phyloP scores from a whole-genome alignment of 805 yeast species.

The Schwanniomyces yamadae region DNA sequence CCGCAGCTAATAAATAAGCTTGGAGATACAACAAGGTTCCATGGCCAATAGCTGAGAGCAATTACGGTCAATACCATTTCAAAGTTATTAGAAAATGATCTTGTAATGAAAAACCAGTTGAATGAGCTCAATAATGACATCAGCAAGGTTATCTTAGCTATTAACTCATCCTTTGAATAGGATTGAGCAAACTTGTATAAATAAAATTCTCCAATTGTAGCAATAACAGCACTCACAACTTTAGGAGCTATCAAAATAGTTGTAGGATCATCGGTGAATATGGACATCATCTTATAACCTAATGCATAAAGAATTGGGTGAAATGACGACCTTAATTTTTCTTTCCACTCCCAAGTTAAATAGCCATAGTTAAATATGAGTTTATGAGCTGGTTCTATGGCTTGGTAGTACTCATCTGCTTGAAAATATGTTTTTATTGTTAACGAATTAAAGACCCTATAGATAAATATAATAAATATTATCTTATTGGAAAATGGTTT shows the following conservation, averaged over 20 bases:
- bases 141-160: conserved; percentile 44
- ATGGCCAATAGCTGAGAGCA: conserved; percentile 73
- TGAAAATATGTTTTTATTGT: conserved; percentile 78
- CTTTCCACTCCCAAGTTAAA: conserved; percentile 92
- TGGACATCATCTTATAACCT: conserved; percentile 34
- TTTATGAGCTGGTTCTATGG: conserved; percentile 86
- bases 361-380: conserved; percentile 77
- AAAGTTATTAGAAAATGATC: conserved; percentile 83
- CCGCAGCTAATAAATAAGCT: conserved; percentile 25
- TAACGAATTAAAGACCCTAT: conserved; percentile 63
- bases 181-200: conserved; percentile 46
- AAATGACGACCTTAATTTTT: conserved; percentile 69
- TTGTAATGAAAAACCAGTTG: conserved; percentile 76
- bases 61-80: conserved; percentile 70
- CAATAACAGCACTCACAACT: conserved; percentile 63
- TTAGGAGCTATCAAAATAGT: conserved; percentile 59
- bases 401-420: conserved; percentile 94
- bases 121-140: conserved; percentile 66
- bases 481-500: conserved; percentile 6
- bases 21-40: conserved; percentile 34
- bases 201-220: conserved; percentile 69
- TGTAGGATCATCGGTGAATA: conserved; percentile 17
- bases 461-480: conserved; percentile 20
- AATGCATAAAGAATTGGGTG: conserved; percentile 73
- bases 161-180: conserved; percentile 29